Evolutionary conservation across 208 protist genomes (phyloP).

Genomic region (Wallacemonas collosoma): DNA sequence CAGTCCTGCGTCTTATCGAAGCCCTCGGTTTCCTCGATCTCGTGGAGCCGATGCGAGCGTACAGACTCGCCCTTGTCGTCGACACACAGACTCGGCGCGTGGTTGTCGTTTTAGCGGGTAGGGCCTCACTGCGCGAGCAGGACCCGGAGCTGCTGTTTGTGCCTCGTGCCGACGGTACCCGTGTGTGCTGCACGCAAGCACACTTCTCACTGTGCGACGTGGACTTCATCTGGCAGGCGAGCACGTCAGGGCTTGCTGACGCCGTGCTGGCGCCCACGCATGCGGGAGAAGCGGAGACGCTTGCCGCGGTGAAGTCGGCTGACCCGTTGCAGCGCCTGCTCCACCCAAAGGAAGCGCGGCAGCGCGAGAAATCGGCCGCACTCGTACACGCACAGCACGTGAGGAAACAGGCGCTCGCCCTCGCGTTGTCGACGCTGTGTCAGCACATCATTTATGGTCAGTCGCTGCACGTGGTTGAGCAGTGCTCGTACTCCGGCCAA

Average conservation of each 20-base stretch:
- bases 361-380: neutral
- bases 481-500: constrained; percentile 55
- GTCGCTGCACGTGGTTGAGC: constrained; percentile 30
- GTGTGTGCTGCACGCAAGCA: constrained; percentile 27
- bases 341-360: neutral
- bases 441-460: constrained; percentile 64
- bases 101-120: constrained; percentile 44
- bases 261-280: constrained; percentile 12
- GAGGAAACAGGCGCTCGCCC: constrained; percentile 20
- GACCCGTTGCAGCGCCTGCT: constrained; percentile 24
- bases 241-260: constrained; percentile 1
- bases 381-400: neutral
- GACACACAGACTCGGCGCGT: constrained; percentile 29
- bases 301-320: neutral
- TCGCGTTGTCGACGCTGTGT: constrained; percentile 37
- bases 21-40: constrained; percentile 43
- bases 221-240: constrained; percentile 35
- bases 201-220: constrained; percentile 64
- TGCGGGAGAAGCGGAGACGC: neutral
- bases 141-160: constrained; percentile 50
- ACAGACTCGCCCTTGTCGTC: constrained; percentile 41
- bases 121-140: constrained; percentile 44
- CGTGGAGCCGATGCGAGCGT: constrained; percentile 22
- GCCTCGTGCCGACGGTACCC: constrained; percentile 17
- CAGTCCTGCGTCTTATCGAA: constrained; percentile 35